phyloP scores from a whole-genome alignment of 73 alveolate species.

The Stentor coeruleus region DNA sequence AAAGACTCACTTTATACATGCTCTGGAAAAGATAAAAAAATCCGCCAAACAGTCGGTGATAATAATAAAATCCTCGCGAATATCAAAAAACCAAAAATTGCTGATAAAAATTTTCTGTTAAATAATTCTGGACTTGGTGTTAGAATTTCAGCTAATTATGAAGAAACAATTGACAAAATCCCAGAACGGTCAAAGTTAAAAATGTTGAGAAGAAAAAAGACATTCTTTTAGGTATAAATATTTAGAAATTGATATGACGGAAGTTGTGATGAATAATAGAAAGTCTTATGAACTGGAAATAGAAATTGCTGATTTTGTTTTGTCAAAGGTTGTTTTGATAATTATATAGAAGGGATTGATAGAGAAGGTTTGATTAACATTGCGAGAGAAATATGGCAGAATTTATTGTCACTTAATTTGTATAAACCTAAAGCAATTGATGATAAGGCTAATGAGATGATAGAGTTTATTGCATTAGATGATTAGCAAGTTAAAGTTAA shows the following conservation, averaged over 20 bases:
- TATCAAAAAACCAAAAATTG: neutral
- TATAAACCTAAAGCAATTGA: neutral
- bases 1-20: neutral
- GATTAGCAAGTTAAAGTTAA: neutral
- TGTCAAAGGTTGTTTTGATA: neutral
- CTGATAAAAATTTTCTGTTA: neutral
- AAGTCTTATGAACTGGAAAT: conserved; percentile 5
- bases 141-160: neutral
- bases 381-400: neutral
- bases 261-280: neutral
- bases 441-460: neutral
- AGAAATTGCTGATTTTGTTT: conserved; percentile 1
- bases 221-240: neutral
- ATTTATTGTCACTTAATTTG: neutral
- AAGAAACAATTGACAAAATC: neutral
- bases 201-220: neutral
- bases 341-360: neutral
- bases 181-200: neutral
- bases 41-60: neutral
- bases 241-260: neutral
- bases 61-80: neutral
- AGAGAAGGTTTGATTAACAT: neutral
- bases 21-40: neutral
- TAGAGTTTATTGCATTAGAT: neutral
- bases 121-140: conserved; percentile 1